Conservation (phyloP, 2,329 filamentous ascomycete species). For the Scorias spongiosa region DNA sequence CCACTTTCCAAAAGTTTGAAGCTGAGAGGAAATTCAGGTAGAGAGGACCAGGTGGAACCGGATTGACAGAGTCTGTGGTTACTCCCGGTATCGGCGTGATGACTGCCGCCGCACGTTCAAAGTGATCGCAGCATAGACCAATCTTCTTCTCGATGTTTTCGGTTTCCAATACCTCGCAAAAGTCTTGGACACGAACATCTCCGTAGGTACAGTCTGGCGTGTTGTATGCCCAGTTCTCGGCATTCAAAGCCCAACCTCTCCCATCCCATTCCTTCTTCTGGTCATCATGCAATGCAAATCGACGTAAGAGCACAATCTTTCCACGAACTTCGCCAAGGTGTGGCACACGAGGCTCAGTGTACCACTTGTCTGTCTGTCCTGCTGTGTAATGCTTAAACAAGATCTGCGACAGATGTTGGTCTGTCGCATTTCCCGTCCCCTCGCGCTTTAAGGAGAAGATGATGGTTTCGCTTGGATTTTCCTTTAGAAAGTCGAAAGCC, state of each 20-base stretch:
- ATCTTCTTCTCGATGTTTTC: conserved; percentile 72
- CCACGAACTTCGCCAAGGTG: conserved; percentile 64
- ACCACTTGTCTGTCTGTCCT: conserved; percentile 50
- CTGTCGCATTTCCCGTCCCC: conserved; percentile 64
- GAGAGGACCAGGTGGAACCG: conserved; percentile 43
- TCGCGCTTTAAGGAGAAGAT: conserved; percentile 85
- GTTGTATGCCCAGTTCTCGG: conserved; percentile 70
- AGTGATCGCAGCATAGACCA: conserved; percentile 53
- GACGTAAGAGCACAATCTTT: conserved; percentile 68
- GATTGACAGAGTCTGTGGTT: conserved; percentile 23
- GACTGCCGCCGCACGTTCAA: conserved; percentile 46
- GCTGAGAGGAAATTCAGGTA: conserved; percentile 84
- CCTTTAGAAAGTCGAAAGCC: conserved; percentile 54
- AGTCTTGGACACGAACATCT: conserved; percentile 77
- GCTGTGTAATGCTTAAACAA: conserved; percentile 58
- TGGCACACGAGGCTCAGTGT: conserved; percentile 61
- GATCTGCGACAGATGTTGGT: conserved; percentile 61
- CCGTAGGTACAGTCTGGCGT: conserved; percentile 61
- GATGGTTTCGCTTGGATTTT: conserved; percentile 66
- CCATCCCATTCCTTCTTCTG: conserved; percentile 38
- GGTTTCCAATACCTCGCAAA: conserved; percentile 70
- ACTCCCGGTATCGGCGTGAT: conserved; percentile 24
- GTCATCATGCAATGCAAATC: conserved; percentile 48
- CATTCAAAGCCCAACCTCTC: conserved; percentile 43
- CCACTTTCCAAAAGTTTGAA: conserved; percentile 84